Conservation (phyloP, 2,329 filamentous ascomycete species). For the Mycosphaerella sp. region DNA sequence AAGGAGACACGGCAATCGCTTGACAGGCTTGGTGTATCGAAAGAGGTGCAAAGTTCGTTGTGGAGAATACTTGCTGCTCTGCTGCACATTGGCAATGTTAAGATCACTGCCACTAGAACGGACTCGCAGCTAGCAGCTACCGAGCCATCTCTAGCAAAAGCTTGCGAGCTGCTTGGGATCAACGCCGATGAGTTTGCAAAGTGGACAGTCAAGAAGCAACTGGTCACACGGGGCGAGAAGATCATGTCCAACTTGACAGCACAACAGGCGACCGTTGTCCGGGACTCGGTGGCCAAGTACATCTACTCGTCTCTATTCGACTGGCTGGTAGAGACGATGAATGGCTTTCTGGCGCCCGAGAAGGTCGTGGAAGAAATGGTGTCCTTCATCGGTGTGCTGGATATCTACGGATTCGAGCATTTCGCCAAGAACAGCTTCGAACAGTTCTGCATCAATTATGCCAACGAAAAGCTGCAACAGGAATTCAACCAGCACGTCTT, state of each 20-base stretch:
- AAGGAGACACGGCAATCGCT: slow-evolving; percentile 80
- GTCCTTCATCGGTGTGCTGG: slow-evolving; percentile 94
- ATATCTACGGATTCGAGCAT: slow-evolving; percentile 99
- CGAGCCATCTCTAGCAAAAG: slow-evolving; percentile 75
- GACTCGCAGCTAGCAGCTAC: slow-evolving; percentile 76
- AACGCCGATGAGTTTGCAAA: slow-evolving; percentile 81
- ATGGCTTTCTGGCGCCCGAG: slow-evolving; percentile 80
- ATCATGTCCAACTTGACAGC: slow-evolving; percentile 93
- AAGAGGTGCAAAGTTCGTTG: slow-evolving; percentile 70
- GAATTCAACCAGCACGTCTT: slow-evolving; percentile 99
- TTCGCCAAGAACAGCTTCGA: slow-evolving; percentile 99
- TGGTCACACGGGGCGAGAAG: slow-evolving; percentile 93
- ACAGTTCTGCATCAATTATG: slow-evolving; percentile 99
- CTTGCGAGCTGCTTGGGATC: slow-evolving; percentile 81
- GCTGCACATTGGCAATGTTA: slow-evolving; percentile 91
- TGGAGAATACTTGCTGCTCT: slow-evolving; percentile 87
- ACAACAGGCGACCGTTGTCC: slow-evolving; percentile 86
- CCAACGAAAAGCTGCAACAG: slow-evolving; percentile 98
- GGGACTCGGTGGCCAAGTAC: slow-evolving; percentile 97
- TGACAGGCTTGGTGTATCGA: slow-evolving; percentile 75
- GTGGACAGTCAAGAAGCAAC: slow-evolving; percentile 99
- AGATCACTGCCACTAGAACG: slow-evolving; percentile 83
- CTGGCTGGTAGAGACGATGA: slow-evolving; percentile 98
- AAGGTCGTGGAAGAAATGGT: slow-evolving; percentile 74
- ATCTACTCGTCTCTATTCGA: slow-evolving; percentile 98